A percentile compares a stretch with the other conserved stretches of the same genome.
Conservation (phyloP, 2,329 filamentous ascomycete genomes). For the Aspergillus puulaauensis region DNA sequence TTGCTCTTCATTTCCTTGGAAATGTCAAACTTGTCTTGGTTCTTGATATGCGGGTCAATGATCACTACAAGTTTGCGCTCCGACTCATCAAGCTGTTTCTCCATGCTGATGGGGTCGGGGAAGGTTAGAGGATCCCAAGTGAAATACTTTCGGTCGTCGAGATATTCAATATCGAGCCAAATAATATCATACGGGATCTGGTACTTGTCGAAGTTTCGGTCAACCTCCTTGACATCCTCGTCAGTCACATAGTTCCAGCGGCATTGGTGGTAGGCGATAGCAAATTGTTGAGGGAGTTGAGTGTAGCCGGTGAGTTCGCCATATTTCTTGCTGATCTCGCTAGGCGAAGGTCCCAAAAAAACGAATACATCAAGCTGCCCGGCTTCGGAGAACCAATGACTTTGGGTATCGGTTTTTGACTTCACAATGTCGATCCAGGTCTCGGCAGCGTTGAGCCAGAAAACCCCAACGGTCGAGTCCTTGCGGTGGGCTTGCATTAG, state of each 20-base stretch:
- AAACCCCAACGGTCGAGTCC: slow-evolving; percentile 88
- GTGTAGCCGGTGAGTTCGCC: slow-evolving; percentile 89
- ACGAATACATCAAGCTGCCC: slow-evolving; percentile 91
- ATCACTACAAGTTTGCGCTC: slow-evolving; percentile 90
- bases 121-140: slow-evolving; percentile 94
- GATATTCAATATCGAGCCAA: slow-evolving; percentile 98
- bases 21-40: slow-evolving; percentile 72
- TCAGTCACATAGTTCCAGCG: slow-evolving; percentile 99
- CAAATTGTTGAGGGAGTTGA: slow-evolving; percentile 86
- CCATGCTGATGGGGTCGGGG: slow-evolving; percentile 80
- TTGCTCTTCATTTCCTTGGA: slow-evolving; percentile 81
- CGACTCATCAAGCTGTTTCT: slow-evolving; percentile 78
- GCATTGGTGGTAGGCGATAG: slow-evolving; percentile 94
- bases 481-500: slow-evolving; percentile 97
- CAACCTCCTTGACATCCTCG: slow-evolving; percentile 94
- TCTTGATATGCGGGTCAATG: slow-evolving; percentile 98
- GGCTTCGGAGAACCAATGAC: slow-evolving; percentile 95
- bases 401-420: slow-evolving; percentile 74
- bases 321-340: slow-evolving; percentile 78
- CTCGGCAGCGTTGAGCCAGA: slow-evolving; percentile 96
- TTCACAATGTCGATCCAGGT: slow-evolving; percentile 97
- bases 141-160: slow-evolving; percentile 96
- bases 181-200: slow-evolving; percentile 98
- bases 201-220: slow-evolving; percentile 92
- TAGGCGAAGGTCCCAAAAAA: slow-evolving; percentile 84